Percentiles rank a stretch among this genome's conserved stretches.
Evolutionary conservation across 2,329 filamentous ascomycete genomes (phyloP).

Genomic region (Akanthomyces dipterigenus): DNA sequence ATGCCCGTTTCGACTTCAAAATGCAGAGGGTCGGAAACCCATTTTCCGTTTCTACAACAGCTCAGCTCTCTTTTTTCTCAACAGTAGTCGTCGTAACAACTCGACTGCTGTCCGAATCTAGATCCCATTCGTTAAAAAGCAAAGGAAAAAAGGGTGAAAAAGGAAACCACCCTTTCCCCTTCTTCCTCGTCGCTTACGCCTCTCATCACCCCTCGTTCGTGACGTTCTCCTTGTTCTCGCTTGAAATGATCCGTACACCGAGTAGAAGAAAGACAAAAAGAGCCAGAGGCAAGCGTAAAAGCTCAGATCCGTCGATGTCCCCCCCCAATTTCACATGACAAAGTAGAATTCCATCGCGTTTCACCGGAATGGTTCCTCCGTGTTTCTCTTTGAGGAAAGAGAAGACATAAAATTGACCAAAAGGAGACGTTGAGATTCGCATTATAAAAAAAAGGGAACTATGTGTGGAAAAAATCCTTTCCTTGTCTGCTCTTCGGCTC

Average conservation of each 20-base stretch:
- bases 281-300: not conserved
- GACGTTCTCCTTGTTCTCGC: not conserved
- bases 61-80: conserved; percentile 7
- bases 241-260: not conserved
- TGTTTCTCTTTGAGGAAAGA: conserved; percentile 1
- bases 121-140: conserved; percentile 7
- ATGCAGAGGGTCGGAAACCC: conserved; percentile 52
- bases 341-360: conserved; percentile 1
- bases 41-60: conserved; percentile 40
- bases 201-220: conserved; percentile 11
- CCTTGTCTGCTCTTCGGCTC: conserved; percentile 18
- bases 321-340: conserved; percentile 6
- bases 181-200: not conserved
- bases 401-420: conserved; percentile 6
- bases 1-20: conserved; percentile 51
- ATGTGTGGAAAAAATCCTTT: conserved; percentile 8
- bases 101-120: not conserved
- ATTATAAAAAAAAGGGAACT: conserved; percentile 11
- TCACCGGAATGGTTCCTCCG: not conserved
- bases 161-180: conserved; percentile 1
- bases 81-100: not conserved
- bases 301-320: not conserved
- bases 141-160: not conserved
- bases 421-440: conserved; percentile 11
- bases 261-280: not conserved